These are phyloP conservation scores for Botrytis pseudocinerea DNA, from an alignment of 2,329 filamentous ascomycete genomes.

Conservation along the genomic window DNA sequence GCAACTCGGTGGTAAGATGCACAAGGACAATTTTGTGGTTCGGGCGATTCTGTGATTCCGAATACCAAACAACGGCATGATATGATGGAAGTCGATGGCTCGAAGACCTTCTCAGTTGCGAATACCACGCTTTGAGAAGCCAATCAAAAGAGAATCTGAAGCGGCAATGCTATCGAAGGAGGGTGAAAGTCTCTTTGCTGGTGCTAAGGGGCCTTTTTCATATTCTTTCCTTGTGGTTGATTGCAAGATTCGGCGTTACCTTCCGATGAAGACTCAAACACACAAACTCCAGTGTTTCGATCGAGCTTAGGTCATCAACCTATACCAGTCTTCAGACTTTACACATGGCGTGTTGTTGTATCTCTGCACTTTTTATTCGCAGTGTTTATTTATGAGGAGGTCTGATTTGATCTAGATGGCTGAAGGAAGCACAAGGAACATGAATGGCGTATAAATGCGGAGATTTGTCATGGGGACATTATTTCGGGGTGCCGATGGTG, in stretches of 20 bases:
- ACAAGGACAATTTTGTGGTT: background rate
- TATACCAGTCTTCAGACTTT: background rate
- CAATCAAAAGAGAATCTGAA: background rate
- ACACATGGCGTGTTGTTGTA: background rate
- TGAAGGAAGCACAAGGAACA: background rate
- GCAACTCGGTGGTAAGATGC: background rate
- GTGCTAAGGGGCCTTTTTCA: background rate
- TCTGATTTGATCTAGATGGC: background rate
- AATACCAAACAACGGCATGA: background rate
- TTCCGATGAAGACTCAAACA: background rate
- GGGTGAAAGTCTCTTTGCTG: background rate
- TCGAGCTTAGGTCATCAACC: background rate
- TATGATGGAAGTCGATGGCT: background rate
- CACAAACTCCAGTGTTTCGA: background rate
- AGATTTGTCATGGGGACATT: conserved; percentile 6
- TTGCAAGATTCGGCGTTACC: background rate
- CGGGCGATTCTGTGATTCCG: background rate
- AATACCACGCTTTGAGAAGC: background rate
- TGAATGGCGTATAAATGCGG: conserved; percentile 1
- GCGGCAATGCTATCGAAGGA: background rate
- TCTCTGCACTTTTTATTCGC: background rate
- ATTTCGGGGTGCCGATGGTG: too few species aligned
- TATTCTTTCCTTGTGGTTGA: background rate
- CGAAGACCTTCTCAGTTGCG: background rate
- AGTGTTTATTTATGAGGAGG: background rate